Base-by-base conservation (phyloP, 129 eudicot species). In the Chrysanthemum makinoi region DNA sequence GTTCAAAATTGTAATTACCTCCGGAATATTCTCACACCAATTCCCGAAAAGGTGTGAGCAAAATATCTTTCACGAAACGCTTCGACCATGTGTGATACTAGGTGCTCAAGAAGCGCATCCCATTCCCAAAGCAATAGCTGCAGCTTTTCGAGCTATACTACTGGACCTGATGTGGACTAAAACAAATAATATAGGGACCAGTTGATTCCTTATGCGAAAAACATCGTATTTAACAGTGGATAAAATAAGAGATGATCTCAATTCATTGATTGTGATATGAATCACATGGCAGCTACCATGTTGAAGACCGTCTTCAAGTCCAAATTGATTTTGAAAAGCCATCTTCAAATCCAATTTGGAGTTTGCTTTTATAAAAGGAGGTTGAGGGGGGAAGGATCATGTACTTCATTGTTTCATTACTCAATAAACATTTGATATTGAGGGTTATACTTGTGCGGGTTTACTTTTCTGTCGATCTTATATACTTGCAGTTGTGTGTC, bases 91-190 rank as follows among this genome's bases (percentile, higher is more conserved):
- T 74, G 76, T 26, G 98, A 47, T 12, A 94, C 86, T 13, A 35
- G 84, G 89, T 72, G 87, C 98, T 18, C 98, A 96, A 72, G 93
- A 95, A 11, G 96, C 96, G 33, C 85, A 77, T 12, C 98, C 98
- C 79, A 94, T 67, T 72, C 91, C 96, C 75, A 94, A 79, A 83
- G 98, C 98, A 28, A 96, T 96, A 73, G 85, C 91, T 2, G 73
- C 98, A 15, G 96, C 98, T 75, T 94, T 94, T 35, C 89, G 96
- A 30, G 96, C 65, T 80, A 94, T 83, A 62, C 96, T 94, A 77
- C 96, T 80, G 6, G 98, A 72, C 96, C 98, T 65, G 98, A 94
- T 64, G 98, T 94, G 28, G 78, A 83, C 98, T 94, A 80, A 17
- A 70, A 68, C 62, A 73, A 33, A 71, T 11, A 46, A 44, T 53